These are phyloP conservation scores for Fusarium hainanense DNA, from an alignment of 2,329 filamentous ascomycete species.

Conservation along the genomic window DNA sequence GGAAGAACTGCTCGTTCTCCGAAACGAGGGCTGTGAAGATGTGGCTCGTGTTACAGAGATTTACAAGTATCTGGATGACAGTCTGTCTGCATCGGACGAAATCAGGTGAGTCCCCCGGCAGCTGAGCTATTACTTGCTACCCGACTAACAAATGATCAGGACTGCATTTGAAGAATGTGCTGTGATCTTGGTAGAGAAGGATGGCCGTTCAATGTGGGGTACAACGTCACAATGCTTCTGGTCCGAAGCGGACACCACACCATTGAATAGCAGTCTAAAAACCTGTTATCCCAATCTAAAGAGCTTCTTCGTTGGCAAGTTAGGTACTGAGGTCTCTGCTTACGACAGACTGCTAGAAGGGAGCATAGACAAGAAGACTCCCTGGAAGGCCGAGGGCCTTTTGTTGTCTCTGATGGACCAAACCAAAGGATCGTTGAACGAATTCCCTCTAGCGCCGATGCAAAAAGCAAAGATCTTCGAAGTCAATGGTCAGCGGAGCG, in stretches of 20 bases:
- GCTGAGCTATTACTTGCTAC: rapidly evolving
- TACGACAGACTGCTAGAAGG: constrained; percentile 20
- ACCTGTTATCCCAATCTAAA: constrained; percentile 1
- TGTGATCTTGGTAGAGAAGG: constrained; percentile 3
- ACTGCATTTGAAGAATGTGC: constrained; percentile 3
- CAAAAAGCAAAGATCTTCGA: constrained; percentile 27
- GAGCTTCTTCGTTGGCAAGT: constrained; percentile 15
- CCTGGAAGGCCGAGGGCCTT: neutral
- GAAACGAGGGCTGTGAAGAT: neutral
- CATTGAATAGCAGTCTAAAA: constrained; percentile 1
- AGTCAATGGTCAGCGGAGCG: neutral
- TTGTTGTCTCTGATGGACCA: constrained; percentile 11
- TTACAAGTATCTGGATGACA: constrained; percentile 24
- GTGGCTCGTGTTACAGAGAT: neutral
- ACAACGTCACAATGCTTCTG: constrained; percentile 20
- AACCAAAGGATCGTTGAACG: neutral
- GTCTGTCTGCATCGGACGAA: neutral
- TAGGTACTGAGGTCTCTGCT: constrained; percentile 5
- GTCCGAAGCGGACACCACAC: constrained; percentile 15
- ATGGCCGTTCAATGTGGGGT: constrained; percentile 5
- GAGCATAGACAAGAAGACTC: neutral
- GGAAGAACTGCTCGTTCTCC: neutral
- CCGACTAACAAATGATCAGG: constrained; percentile 2
- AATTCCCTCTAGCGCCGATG: constrained; percentile 10
- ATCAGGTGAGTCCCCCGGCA: neutral